Conservation (phyloP, 2,329 filamentous ascomycete species). For the Monilinia aucupariae region DNA sequence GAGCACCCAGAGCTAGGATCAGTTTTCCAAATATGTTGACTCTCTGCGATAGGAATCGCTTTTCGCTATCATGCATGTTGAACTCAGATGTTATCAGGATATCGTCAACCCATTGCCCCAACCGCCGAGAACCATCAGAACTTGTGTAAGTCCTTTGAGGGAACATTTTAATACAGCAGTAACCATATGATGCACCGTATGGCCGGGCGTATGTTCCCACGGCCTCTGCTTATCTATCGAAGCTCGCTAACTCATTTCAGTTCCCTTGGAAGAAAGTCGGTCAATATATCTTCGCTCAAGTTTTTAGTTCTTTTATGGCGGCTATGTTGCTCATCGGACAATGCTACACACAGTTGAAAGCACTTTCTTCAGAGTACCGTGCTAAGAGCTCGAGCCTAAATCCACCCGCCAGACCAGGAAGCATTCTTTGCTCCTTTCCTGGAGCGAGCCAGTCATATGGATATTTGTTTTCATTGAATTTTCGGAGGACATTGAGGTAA, state of each 20-base stretch:
- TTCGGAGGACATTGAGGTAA: slow-evolving; percentile 26
- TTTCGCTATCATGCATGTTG: slow-evolving; percentile 48
- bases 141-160: slow-evolving; percentile 48
- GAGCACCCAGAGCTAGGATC: slow-evolving; percentile 43
- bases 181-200: slow-evolving; percentile 43
- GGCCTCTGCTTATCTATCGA: neutral
- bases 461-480: slow-evolving; percentile 55
- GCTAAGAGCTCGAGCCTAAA: slow-evolving; percentile 37
- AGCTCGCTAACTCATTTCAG: neutral
- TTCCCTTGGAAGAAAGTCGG: slow-evolving; percentile 55
- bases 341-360: slow-evolving; percentile 49
- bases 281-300: slow-evolving; percentile 51
- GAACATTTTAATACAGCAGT: slow-evolving; percentile 52
- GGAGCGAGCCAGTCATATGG: slow-evolving; percentile 46
- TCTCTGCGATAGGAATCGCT: slow-evolving; percentile 52
- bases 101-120: neutral
- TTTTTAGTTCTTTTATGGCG: slow-evolving; percentile 52
- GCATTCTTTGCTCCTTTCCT: slow-evolving; percentile 51
- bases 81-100: neutral
- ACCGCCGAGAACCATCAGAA: slow-evolving; percentile 24
- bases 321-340: slow-evolving; percentile 50
- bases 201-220: slow-evolving; percentile 42
- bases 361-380: slow-evolving; percentile 34
- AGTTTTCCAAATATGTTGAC: slow-evolving; percentile 51
- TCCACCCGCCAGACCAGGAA: slow-evolving; percentile 47